Evolutionary conservation across 164 flowering plant genomes (phyloP), one percentile per base, ranked within the genome.

Genomic region (Liriodendron chinense): DNA sequence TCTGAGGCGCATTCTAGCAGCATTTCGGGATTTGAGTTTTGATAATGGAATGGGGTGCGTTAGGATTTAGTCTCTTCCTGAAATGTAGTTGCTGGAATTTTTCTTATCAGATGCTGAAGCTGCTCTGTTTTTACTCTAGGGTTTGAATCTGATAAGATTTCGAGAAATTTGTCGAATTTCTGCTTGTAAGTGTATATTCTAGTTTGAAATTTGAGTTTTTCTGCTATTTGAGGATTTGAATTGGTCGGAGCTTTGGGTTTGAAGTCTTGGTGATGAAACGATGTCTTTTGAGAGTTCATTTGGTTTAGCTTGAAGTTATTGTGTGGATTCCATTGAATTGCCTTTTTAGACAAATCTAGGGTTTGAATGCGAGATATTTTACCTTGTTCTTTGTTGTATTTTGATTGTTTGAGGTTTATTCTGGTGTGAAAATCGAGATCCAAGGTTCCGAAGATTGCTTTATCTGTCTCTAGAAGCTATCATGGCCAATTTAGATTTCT

Each of bases 51-150:
- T 61, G 25, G 24, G 1, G 43, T 67, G 20, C 28, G 47, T 25
- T 28, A 67, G 47, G 3, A 22, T 63, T 20, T 63, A 63, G 5
- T 63, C 24, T 22, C 66, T 20, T 63, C 20, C 66, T 20, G 21
- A 25, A 43, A 25, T 43, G 16, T 56, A 14, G 64, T 78, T 71
- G 73, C 83, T 25, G 63, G 80, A 74, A 80, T 78, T 72, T 7
- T 79, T 69, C 25, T 68, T 80, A 74, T 78, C 20, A 78, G 79
- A 72, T 68, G 77, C 77, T 77, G 25, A 66, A n/a, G 68, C 63
- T 16, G 61, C 76, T 72, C 56, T 49, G 64, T 9, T 61, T 72
- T 66, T 24, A 22, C 14, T 28, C 9, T 69, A 69, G 68, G 57
- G 80, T 49, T 50, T 74, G 23, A 47, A 69, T 47, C 23, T 47